phyloP scores from a whole-genome alignment of 306 rosid genomes.

The Aeschynomene evenia region DNA sequence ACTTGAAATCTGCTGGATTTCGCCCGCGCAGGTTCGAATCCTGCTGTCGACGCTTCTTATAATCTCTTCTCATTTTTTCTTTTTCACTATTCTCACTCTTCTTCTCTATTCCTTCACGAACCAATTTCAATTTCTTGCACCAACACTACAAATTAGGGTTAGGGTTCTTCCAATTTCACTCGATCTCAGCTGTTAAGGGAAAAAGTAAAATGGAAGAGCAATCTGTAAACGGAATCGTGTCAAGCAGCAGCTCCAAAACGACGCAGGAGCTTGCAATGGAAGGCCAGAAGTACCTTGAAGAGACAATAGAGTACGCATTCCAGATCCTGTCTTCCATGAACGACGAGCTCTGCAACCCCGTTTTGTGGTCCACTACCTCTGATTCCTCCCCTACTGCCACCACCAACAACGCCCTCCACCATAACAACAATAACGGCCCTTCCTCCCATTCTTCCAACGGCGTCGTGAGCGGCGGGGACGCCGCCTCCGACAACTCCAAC shows the following conservation, averaged over 20 bases:
- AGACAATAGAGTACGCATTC: slow-evolving; percentile 79
- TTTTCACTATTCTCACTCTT: neutral
- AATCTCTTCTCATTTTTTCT: too few species aligned
- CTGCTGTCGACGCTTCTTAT: slow-evolving; percentile 41
- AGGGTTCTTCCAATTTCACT: neutral
- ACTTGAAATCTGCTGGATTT: slow-evolving; percentile 66
- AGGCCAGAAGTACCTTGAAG: slow-evolving; percentile 79
- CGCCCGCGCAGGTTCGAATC: slow-evolving; percentile 71
- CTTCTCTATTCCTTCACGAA: neutral
- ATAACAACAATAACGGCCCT: neutral
- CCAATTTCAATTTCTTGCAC: too few species aligned
- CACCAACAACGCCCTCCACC: slow-evolving; percentile 23
- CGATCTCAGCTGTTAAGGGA: neutral
- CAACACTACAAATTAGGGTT: neutral
- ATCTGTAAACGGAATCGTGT: slow-evolving; percentile 25
- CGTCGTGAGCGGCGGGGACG: slow-evolving; percentile 46
- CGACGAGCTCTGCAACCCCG: slow-evolving; percentile 90
- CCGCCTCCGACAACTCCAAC: slow-evolving; percentile 54
- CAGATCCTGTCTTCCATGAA: slow-evolving; percentile 95
- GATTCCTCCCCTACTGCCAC: slow-evolving; percentile 25
- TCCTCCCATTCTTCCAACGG: slow-evolving; percentile 41
- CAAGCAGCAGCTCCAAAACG: slow-evolving; percentile 37
- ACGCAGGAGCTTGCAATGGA: slow-evolving; percentile 83
- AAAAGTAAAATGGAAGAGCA: slow-evolving; percentile 54
- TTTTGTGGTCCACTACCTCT: slow-evolving; percentile 70